phyloP scores from a whole-genome alignment of 805 yeast genomes.

The Kazachstania martiniae region DNA sequence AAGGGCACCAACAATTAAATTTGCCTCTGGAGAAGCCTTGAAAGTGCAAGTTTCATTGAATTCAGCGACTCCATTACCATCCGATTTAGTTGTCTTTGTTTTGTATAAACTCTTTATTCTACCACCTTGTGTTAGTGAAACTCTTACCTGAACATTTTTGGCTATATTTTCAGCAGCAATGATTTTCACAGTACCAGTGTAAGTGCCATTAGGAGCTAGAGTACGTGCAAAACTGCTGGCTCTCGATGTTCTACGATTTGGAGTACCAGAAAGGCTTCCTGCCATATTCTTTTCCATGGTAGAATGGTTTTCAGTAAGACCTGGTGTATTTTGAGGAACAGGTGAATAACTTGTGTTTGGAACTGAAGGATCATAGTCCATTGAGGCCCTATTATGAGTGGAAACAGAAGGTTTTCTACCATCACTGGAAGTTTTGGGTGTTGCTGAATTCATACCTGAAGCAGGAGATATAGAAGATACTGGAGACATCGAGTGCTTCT shows the following conservation, averaged over 20 bases:
- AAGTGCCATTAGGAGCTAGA: constrained; percentile 23
- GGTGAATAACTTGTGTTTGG: constrained; percentile 23
- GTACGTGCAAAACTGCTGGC: constrained; percentile 20
- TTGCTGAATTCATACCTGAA: constrained; percentile 2
- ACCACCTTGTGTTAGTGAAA: constrained; percentile 36
- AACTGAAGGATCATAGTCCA: constrained; percentile 19
- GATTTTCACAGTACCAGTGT: constrained; percentile 44
- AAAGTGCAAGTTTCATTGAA: constrained; percentile 56
- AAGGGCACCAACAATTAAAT: constrained; percentile 47
- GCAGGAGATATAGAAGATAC: not conserved
- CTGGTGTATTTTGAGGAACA: constrained; percentile 9
- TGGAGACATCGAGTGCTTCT: not conserved
- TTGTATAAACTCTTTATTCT: constrained; percentile 47
- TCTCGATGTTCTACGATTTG: constrained; percentile 2
- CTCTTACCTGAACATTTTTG: constrained; percentile 41
- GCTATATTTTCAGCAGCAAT: constrained; percentile 37
- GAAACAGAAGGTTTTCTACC: constrained; percentile 1
- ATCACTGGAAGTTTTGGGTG: constrained; percentile 4
- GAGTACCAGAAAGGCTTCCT: not conserved
- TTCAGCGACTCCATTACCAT: constrained; percentile 33
- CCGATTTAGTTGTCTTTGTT: constrained; percentile 48
- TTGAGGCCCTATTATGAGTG: not conserved
- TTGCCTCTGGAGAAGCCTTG: constrained; percentile 52
- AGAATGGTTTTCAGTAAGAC: constrained; percentile 6
- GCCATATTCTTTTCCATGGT: constrained; percentile 6